A percentile compares a stretch with the other conserved stretches of the same genome.
Evolutionary conservation across 768 basidiomycete species (phyloP).

Genomic region (Glaciozyma antarctica): DNA sequence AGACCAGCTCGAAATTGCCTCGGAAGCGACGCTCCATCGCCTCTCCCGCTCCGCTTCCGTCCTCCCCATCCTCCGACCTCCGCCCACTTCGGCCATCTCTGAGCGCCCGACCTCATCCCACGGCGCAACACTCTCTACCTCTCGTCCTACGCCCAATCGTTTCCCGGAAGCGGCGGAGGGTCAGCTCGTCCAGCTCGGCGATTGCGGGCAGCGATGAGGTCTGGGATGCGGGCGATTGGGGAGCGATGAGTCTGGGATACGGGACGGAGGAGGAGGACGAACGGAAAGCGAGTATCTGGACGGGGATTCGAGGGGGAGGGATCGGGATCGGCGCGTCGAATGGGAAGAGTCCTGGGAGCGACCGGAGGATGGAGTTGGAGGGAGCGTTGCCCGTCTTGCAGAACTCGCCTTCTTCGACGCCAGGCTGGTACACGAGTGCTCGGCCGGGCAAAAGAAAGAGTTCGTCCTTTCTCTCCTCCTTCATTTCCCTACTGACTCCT

Average conservation of each 20-base stretch:
- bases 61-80: slow-evolving; percentile 15
- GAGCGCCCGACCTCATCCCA: neutral
- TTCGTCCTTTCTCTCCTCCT: neutral
- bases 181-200: slow-evolving; percentile 5
- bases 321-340: neutral
- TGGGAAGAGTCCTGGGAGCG: slow-evolving; percentile 18
- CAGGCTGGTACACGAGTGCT: slow-evolving; percentile 15
- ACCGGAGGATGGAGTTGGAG: slow-evolving; percentile 21
- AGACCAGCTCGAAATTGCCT: slow-evolving; percentile 31
- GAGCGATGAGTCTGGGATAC: slow-evolving; percentile 19
- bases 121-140: neutral
- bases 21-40: slow-evolving; percentile 32
- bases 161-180: slow-evolving; percentile 25
- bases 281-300: slow-evolving; percentile 19
- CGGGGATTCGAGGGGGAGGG: slow-evolving; percentile 25
- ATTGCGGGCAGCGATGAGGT: neutral
- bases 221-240: slow-evolving; percentile 21
- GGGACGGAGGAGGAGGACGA: slow-evolving; percentile 25
- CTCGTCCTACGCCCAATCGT: slow-evolving; percentile 22
- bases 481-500: neutral
- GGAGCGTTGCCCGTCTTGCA: neutral
- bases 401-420: slow-evolving; percentile 17
- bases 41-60: slow-evolving; percentile 21
- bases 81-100: neutral
- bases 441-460: slow-evolving; percentile 33